Evolutionary conservation across 768 basidiomycete genomes (phyloP), one percentile per base, ranked within the genome.

Genomic region (Agrocybe praecox): DNA sequence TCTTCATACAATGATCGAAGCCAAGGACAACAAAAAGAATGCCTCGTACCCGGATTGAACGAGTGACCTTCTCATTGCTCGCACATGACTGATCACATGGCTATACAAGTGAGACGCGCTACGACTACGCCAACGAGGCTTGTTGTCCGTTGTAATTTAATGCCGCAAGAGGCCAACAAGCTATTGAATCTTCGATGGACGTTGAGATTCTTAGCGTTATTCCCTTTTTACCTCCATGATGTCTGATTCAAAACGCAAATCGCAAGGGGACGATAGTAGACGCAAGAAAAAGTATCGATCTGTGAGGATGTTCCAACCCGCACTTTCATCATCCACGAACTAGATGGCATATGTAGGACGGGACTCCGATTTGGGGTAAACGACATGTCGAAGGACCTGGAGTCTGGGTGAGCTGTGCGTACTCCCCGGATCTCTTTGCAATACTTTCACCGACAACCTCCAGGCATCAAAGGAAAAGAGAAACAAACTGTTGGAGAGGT

Each of bases 381-480:
- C 74, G 81, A 43, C 70, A 75, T 22, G 81, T 93, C 55, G 88
- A 90, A 57, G 92, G 92, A 9, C 92, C 92, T 18, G 92, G 92
- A 17, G 74, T 94, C 18, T 94, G 92, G 92, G 89, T 85, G 10
- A 92, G 87, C 64, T 94, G 90, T 78, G 65, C 65, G 79, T 23
- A 23, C 49, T 32, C 21, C 42, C 49, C 47, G 18, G 40, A 4
- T 23, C 15, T 34, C 22, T 47, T 12, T 15, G 34, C 44, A 46
- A 23, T 23, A 19, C 42, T 53, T 40, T 40, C 45, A 45, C 60
- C 36, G 17, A 46, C 12, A 14, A n/a, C 14, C 36, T 40, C 33
- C 52, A 83, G 82, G 82, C 62, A 81, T 92, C 26, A 91, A 88
- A 68, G 92, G 92, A 18, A 94, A 88, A 62, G 93, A 94, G 69